These are phyloP conservation scores for Apiospora aurea DNA, from an alignment of 2,329 filamentous ascomycete genomes.

Conservation along the genomic window DNA sequence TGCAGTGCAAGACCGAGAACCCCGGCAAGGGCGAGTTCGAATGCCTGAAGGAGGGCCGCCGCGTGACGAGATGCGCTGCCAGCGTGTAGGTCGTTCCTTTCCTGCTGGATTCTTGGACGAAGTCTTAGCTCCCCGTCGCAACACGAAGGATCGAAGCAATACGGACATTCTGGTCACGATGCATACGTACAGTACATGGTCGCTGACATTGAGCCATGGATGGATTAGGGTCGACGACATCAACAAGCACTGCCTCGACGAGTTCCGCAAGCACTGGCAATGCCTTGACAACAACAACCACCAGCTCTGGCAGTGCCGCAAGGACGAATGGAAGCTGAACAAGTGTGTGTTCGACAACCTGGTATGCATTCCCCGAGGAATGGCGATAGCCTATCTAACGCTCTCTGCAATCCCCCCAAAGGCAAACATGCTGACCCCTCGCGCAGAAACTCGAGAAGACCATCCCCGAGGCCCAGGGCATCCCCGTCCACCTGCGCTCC, in stretches of 20 bases:
- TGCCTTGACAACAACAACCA: conserved; percentile 98
- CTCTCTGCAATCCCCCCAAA: not conserved
- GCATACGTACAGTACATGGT: conserved; percentile 14
- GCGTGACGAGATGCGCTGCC: conserved; percentile 94
- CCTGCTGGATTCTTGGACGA: no score
- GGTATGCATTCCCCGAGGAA: conserved; percentile 61
- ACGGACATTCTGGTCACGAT: not conserved
- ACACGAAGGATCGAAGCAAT: not conserved
- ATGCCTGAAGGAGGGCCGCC: conserved; percentile 94
- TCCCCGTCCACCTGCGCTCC: conserved; percentile 76
- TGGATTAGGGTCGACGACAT: conserved; percentile 82
- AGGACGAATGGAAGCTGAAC: conserved; percentile 87
- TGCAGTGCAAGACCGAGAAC: conserved; percentile 98
- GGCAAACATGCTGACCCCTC: not conserved
- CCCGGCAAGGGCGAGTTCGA: conserved; percentile 90
- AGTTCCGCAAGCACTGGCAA: conserved; percentile 94
- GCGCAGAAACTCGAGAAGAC: conserved; percentile 79
- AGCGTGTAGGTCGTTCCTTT: conserved; percentile 78
- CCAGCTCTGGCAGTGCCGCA: conserved; percentile 94
- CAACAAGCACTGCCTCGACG: conserved; percentile 89
- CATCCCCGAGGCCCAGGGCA: conserved; percentile 76
- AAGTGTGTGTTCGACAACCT: conserved; percentile 95
- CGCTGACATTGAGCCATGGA: conserved; percentile 13
- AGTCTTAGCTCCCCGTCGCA: no score
- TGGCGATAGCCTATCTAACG: not conserved